These are phyloP conservation scores for Bassia scoparia DNA, from an alignment of 148 eudicot species.

Conservation along the genomic window DNA sequence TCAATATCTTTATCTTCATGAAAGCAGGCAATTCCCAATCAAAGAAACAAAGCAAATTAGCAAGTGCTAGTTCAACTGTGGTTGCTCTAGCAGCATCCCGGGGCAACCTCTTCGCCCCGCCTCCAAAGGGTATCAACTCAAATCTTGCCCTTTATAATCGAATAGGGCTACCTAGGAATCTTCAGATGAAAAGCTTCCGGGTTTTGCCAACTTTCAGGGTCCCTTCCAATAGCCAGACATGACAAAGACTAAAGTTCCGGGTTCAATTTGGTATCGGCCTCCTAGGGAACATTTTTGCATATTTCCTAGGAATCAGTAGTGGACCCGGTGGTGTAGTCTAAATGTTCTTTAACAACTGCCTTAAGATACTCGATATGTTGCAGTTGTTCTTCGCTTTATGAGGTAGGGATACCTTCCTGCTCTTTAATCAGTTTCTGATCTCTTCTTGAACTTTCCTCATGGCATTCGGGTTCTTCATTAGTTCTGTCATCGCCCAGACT, in stretches of 20 bases:
- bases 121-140: constrained; percentile 39
- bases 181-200: constrained; percentile 33
- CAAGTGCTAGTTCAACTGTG: constrained; percentile 35
- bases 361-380: constrained; percentile 20
- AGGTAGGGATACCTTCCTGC: neutral
- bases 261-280: constrained; percentile 27
- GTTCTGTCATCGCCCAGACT: constrained; percentile 38
- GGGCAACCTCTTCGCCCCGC: constrained; percentile 45
- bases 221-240: constrained; percentile 35
- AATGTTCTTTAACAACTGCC: constrained; percentile 35
- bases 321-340: constrained; percentile 32
- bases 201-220: constrained; percentile 31
- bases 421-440: constrained; percentile 1
- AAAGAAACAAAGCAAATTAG: constrained; percentile 37
- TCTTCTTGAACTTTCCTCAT: constrained; percentile 36
- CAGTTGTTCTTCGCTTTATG: constrained; percentile 7
- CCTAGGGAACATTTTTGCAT: constrained; percentile 22
- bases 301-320: constrained; percentile 29
- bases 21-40: constrained; percentile 39
- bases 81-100: constrained; percentile 24
- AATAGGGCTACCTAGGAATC: constrained; percentile 29
- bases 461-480: constrained; percentile 28
- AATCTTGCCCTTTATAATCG: constrained; percentile 34
- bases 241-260: constrained; percentile 26
- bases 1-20: constrained; percentile 30